Percentiles rank a stretch among this genome's conserved stretches.
Conservation (phyloP, 306 rosid genomes). For the Trichosanthes truncata region DNA sequence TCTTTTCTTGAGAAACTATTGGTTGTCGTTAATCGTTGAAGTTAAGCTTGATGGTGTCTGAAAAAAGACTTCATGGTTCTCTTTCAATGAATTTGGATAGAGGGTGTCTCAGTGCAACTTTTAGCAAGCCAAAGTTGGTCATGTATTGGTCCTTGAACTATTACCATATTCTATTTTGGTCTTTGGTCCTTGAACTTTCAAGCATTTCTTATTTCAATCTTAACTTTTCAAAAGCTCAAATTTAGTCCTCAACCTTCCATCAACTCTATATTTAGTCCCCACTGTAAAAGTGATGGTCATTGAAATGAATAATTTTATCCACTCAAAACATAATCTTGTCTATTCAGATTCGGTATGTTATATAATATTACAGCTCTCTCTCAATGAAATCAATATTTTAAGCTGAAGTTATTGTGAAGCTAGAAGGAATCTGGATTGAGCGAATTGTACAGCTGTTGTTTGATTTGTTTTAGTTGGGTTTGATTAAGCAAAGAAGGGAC, state of each 20-base stretch:
- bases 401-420: background rate
- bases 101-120: background rate
- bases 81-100: background rate
- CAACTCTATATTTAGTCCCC: background rate
- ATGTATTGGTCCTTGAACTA: background rate
- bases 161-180: background rate
- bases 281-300: background rate
- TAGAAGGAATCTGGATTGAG: slow-evolving; percentile 5
- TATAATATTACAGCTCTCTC: background rate
- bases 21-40: background rate
- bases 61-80: background rate
- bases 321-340: background rate
- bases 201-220: background rate
- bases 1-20: background rate
- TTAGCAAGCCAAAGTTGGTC: background rate
- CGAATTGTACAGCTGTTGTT: slow-evolving; percentile 5
- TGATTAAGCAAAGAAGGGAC: slow-evolving; percentile 1
- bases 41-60: background rate
- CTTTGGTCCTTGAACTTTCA: background rate
- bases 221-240: background rate
- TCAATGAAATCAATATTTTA: background rate
- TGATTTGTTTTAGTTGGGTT: slow-evolving; percentile 5
- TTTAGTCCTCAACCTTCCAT: background rate
- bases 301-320: background rate
- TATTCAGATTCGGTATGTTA: background rate